Evolutionary conservation across 208 protist genomes (phyloP).

Genomic region (Acanthamoeba castellanii): DNA sequence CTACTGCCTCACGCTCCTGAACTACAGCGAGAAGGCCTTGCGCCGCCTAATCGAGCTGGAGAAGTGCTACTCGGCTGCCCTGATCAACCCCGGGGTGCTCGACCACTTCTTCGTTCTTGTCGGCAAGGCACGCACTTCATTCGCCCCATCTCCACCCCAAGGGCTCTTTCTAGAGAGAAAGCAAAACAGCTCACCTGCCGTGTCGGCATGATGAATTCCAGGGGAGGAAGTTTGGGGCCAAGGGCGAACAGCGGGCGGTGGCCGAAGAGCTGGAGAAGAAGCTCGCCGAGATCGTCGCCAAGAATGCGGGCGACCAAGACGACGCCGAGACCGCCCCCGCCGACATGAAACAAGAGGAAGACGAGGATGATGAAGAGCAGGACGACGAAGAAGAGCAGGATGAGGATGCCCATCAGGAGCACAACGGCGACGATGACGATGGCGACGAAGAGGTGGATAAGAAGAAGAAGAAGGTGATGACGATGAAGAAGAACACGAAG

Average conservation of each 20-base stretch:
- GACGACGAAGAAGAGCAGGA: conserved; percentile 23
- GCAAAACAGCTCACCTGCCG: not conserved
- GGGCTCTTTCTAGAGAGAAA: not conserved
- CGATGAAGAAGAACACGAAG: not conserved
- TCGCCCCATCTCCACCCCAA: not conserved
- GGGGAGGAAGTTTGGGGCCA: not conserved
- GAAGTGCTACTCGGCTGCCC: conserved; percentile 78
- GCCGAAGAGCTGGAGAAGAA: conserved; percentile 65
- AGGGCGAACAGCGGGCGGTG: conserved; percentile 11
- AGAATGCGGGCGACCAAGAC: not conserved
- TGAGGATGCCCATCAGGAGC: not conserved
- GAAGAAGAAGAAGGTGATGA: not conserved
- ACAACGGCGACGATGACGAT: not conserved
- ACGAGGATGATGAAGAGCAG: not conserved
- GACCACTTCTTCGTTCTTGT: conserved; percentile 66
- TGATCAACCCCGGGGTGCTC: conserved; percentile 80
- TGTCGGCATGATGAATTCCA: not conserved
- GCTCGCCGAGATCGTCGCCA: conserved; percentile 39
- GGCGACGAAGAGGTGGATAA: not conserved
- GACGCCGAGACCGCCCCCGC: too few species aligned
- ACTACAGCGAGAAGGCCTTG: conserved; percentile 83
- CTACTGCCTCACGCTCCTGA: conserved; percentile 86
- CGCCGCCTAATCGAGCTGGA: conserved; percentile 82
- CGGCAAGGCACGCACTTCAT: conserved; percentile 25
- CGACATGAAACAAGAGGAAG: not conserved